Evolutionary conservation across 192 early-diverging fungal species (phyloP), one percentile per base, ranked within the genome.

Genomic region (Coemansia sp.): DNA sequence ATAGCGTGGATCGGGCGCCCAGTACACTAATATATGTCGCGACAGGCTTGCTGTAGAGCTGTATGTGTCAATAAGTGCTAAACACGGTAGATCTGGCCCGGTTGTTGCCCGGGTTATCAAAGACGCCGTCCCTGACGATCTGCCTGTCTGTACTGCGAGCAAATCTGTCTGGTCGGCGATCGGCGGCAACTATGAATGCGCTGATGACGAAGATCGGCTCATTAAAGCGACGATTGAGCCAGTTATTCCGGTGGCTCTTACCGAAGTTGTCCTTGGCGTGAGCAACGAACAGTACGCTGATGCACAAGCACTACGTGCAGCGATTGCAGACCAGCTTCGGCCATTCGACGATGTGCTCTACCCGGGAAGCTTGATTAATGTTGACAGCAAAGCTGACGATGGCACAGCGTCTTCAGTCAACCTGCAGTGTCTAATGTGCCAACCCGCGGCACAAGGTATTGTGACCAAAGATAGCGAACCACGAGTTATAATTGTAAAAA

Each of bases 351-450:
- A 31, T 5, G 30, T 75, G 11, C 53, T 52, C 15, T 64, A 60
- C 20, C 47, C 30, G n/a, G 64, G 64, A 2, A 48, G 32, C 17
- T 8, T 21, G 22, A 26, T 20, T 8, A 36, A 27, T 1, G 1
- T 50, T n/a, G 5, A n/a, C 1, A 26, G 17, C 11, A 39, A 35
- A 1, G 23, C 20, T 9, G 38, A 21, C 11, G 47, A n/a, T 10
- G 29, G 23, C 2, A 22, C 21, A 11, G 48, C 8, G 0, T 20
- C 25, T 4, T 10, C 46, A 12, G 49, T 67, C 41, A 20, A 19
- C 2, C 27, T 76, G 35, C 47, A 58, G 28, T 76, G 73, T 22
- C 26, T 76, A 15, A 76, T 76, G 73, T 76, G 73, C 29, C 66
- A 76, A 62, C 73, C 73, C 12, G 58, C 60, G 14, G 49, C 52